phyloP scores from a whole-genome alignment of 108 stramenopile species.

The Skeletonema potamos region DNA sequence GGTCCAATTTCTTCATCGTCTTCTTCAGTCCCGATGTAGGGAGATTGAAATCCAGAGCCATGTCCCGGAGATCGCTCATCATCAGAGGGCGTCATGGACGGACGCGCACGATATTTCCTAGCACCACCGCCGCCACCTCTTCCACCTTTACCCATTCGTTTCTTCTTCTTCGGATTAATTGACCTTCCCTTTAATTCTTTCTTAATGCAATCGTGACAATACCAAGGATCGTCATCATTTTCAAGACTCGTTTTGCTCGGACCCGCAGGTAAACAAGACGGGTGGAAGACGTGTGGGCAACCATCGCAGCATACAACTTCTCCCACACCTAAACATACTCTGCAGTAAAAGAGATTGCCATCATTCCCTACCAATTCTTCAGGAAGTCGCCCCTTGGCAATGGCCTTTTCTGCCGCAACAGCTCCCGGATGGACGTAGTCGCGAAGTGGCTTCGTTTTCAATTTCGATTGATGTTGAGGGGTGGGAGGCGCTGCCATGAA shows the following conservation, averaged over 20 bases:
- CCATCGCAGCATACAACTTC: constrained; percentile 88
- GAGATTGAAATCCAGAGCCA: constrained; percentile 42
- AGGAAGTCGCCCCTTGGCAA: background rate
- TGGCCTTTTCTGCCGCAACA: background rate
- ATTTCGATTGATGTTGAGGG: background rate
- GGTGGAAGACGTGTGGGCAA: constrained; percentile 80
- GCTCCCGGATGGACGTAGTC: constrained; percentile 4
- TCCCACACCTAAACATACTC: constrained; percentile 65
- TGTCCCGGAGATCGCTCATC: background rate
- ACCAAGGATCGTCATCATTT: constrained; percentile 85
- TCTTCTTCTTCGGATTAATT: constrained; percentile 10
- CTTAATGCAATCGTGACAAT: constrained; percentile 65
- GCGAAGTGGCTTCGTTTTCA: background rate
- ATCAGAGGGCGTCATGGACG: constrained; percentile 19
- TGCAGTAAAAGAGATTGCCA: constrained; percentile 79
- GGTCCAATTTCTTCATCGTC: constrained; percentile 44
- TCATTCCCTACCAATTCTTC: constrained; percentile 47
- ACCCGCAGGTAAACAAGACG: constrained; percentile 56
- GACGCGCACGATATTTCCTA: constrained; percentile 1
- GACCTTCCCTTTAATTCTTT: constrained; percentile 19
- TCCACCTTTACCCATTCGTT: constrained; percentile 17
- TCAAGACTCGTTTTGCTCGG: constrained; percentile 54
- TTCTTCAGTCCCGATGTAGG: constrained; percentile 30
- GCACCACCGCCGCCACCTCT: constrained; percentile 21
- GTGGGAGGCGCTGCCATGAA: background rate